Conservation (phyloP, 306 rosid species). For the Astragalus glycyphyllos region DNA sequence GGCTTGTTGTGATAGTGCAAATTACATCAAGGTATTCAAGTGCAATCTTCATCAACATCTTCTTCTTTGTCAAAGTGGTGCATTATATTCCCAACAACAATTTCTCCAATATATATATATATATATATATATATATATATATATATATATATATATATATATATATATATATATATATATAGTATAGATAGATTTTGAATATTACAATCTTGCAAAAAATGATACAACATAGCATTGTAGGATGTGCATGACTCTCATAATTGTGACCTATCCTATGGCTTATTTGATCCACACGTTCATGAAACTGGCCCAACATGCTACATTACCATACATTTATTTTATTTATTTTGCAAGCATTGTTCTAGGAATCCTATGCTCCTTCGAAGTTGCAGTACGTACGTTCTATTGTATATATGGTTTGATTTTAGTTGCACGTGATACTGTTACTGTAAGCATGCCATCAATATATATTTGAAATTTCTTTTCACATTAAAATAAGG, state of each 20-base stretch:
- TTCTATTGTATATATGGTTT: slow-evolving; percentile 16
- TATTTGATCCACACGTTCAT: slow-evolving; percentile 49
- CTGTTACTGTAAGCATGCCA: slow-evolving; percentile 2
- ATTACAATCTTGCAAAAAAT: slow-evolving; percentile 16
- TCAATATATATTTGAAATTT: background rate
- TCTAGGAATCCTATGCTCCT: slow-evolving; percentile 47
- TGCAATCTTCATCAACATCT: no score
- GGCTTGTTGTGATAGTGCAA: no score
- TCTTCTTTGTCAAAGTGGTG: no score
- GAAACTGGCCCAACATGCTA: slow-evolving; percentile 41
- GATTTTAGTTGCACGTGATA: slow-evolving; percentile 37
- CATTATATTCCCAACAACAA: no score
- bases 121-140: no score
- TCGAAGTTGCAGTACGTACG: slow-evolving; percentile 25
- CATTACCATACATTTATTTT: slow-evolving; percentile 19
- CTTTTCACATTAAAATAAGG: background rate
- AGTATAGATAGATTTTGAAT: no score
- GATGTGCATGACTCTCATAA: slow-evolving; percentile 44
- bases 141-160: no score
- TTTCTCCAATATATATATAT: no score
- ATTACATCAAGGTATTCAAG: no score
- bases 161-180: no score
- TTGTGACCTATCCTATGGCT: slow-evolving; percentile 39
- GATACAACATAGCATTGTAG: slow-evolving; percentile 28
- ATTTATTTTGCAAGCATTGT: slow-evolving; percentile 6